These are phyloP conservation scores for Cytospora chrysosperma DNA, from an alignment of 2,329 filamentous ascomycete genomes.

Conservation along the genomic window DNA sequence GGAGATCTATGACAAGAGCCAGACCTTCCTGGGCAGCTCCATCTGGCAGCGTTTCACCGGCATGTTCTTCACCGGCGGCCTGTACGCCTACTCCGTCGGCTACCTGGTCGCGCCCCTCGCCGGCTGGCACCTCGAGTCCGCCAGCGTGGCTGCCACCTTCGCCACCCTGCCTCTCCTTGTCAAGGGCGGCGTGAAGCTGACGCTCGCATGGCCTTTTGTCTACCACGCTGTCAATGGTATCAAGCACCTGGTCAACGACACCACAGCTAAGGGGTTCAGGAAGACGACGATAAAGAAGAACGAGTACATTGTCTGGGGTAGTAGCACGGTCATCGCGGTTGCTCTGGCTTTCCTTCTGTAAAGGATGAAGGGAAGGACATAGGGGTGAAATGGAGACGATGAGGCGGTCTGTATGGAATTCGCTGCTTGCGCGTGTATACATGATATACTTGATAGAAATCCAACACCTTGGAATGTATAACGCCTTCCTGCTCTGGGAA, in stretches of 20 bases:
- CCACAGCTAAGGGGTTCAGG: constrained; percentile 47
- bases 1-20: constrained; percentile 78
- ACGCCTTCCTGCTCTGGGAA: neutral
- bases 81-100: constrained; percentile 77
- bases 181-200: constrained; percentile 58
- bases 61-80: constrained; percentile 63
- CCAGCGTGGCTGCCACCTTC: constrained; percentile 59
- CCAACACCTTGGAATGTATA: constrained; percentile 2
- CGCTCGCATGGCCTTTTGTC: constrained; percentile 57
- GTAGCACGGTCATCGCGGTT: constrained; percentile 43
- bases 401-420: neutral
- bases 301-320: constrained; percentile 49
- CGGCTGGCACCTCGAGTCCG: constrained; percentile 61
- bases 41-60: constrained; percentile 84
- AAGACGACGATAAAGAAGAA: constrained; percentile 46
- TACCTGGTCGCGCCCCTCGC: constrained; percentile 79
- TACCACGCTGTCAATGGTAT: constrained; percentile 58
- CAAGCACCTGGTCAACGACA: constrained; percentile 55
- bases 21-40: constrained; percentile 77
- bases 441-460: constrained; percentile 8
- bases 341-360: constrained; percentile 51
- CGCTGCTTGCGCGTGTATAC: constrained; percentile 8
- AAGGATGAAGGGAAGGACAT: constrained; percentile 17
- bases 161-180: constrained; percentile 57
- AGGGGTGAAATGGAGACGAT: neutral